Percentiles rank a stretch among this genome's conserved stretches.
Conservation (phyloP, 2,329 filamentous ascomycete genomes). For the Dactylellina haptotyla region DNA sequence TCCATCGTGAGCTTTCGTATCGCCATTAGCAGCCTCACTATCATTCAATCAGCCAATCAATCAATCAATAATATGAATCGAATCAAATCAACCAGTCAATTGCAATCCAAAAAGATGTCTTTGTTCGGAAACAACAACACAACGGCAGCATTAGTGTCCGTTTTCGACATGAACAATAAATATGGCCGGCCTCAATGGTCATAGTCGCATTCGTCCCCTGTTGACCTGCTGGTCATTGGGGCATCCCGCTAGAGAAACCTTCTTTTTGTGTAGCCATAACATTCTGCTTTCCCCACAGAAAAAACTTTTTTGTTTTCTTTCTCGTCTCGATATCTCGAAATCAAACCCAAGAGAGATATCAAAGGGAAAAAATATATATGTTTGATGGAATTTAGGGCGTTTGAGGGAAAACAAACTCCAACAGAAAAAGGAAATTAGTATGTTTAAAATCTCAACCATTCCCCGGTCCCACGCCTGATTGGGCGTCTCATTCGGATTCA, state of each 20-base stretch:
- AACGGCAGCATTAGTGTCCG: neutral
- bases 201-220: conserved; percentile 22
- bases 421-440: no score
- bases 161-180: conserved; percentile 1
- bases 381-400: no score
- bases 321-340: conserved; percentile 31
- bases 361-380: no score
- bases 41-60: no score
- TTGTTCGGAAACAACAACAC: conserved; percentile 11
- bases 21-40: conserved; percentile 16
- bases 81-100: no score
- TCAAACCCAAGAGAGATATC: no score
- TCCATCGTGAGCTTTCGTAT: conserved; percentile 12
- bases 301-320: neutral
- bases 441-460: no score
- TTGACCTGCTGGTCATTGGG: conserved; percentile 6
- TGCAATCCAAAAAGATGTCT: no score
- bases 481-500: conserved; percentile 11
- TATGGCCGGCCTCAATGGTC: conserved; percentile 30
- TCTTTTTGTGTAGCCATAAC: conserved; percentile 32
- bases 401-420: no score
- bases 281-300: conserved; percentile 5
- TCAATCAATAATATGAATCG: no score
- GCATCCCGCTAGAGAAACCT: conserved; percentile 36
- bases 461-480: conserved; percentile 27